Evolutionary conservation across 306 rosid species (phyloP), one percentile per base, ranked within the genome.

Genomic region (Gleditsia sinensis): DNA sequence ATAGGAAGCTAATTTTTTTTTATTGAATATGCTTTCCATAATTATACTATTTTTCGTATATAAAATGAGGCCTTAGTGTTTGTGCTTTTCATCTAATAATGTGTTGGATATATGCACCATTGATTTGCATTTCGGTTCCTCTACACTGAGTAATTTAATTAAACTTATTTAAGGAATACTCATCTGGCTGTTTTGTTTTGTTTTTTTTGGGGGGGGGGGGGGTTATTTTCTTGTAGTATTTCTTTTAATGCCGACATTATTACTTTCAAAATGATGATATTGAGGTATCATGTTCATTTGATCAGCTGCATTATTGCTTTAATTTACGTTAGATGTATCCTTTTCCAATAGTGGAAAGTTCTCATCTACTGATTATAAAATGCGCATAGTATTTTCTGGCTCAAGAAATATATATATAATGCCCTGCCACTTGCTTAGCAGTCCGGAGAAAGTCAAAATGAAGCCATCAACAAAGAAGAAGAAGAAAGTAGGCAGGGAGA

Each of bases 361-460:
- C 49, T 57, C 66, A 20, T 63, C 39, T 46, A 23, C 57, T 13
- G 9, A 56, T 25, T 49, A 64, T 75, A n/a, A n/a, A n/a, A 17
- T 34, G 51, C 25, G 40, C 57, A 30, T 36, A n/a, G 68, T 67
- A 16, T 23, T 74, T 67, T 43, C 46, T 51, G 28, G 58, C 37
- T 75, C 55, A 27, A 51, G 70, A 72, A 11, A 43, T 50, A 12
- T 45, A 54, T 66, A 74, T 37, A 37, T 51, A 36, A 53, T 45
- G 27, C 23, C 16, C 66, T 63, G 56, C 71, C 58, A 50, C 58
- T 69, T 73, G 54, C 62, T 67, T 65, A 19, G 63, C 92, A 94
- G 98, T 76, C 96, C 98, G 3, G 83, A 85, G 80, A 91, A 88
- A 78, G 20, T 86, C 19, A 91, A 91, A 84, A 58, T 50, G 60